Percentiles rank a stretch among this genome's conserved stretches.
Conservation (phyloP, 1,284 basidiomycete species). For the Retiboletus flavoniger region DNA sequence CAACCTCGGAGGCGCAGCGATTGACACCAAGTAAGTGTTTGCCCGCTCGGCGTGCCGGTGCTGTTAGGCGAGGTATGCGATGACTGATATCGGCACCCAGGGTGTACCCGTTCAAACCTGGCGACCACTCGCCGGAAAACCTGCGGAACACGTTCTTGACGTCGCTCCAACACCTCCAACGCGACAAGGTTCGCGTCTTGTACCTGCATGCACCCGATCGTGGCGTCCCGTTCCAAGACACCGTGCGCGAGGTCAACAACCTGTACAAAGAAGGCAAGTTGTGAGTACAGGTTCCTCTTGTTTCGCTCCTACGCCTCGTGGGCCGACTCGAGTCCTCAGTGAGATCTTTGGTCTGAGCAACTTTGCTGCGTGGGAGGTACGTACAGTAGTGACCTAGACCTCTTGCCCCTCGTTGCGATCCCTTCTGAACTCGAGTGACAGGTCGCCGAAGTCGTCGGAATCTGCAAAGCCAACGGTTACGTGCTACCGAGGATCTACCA, state of each 20-base stretch:
- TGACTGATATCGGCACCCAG: conserved; percentile 18
- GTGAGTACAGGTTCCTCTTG: conserved; percentile 18
- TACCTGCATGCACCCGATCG: conserved; percentile 55
- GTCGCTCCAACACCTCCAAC: conserved; percentile 34
- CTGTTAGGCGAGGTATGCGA: not conserved
- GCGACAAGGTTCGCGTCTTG: conserved; percentile 39
- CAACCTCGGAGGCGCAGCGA: conserved; percentile 40
- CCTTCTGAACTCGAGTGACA: conserved; percentile 14
- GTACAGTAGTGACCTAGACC: not conserved
- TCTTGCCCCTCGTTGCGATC: not conserved
- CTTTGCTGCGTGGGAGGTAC: conserved; percentile 29
- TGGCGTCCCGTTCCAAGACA: conserved; percentile 49
- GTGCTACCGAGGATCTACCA: conserved; percentile 56
- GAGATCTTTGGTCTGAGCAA: conserved; percentile 35
- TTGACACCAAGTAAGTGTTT: conserved; percentile 50
- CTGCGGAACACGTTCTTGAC: conserved; percentile 35
- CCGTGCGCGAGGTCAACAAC: conserved; percentile 47
- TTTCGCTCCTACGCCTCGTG: not conserved
- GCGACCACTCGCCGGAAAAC: conserved; percentile 34
- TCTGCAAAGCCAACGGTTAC: conserved; percentile 51
- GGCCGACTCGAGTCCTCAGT: conserved; percentile 6
- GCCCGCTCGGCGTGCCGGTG: too few relatives aligned
- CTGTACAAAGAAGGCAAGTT: conserved; percentile 41
- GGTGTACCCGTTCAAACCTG: conserved; percentile 36
- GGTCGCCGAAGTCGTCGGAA: conserved; percentile 55